phyloP scores from a whole-genome alignment of 2,329 filamentous ascomycete species.

The Beauveria sp. region DNA sequence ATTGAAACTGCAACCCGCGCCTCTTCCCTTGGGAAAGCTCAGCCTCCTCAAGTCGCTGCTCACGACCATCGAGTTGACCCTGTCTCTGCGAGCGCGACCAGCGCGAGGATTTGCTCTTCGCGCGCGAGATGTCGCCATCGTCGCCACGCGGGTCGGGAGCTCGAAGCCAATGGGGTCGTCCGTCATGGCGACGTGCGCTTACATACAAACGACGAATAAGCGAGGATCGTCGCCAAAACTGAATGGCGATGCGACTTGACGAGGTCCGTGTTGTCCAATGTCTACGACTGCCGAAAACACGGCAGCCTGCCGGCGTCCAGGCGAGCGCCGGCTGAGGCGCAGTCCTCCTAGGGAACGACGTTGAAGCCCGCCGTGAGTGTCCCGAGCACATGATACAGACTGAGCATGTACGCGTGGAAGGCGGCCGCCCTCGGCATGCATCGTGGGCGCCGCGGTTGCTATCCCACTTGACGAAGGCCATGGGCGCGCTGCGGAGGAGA shows the following conservation, averaged over 20 bases:
- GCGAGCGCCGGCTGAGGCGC: slow-evolving; percentile 55
- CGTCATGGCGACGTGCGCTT: slow-evolving; percentile 61
- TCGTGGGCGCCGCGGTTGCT: slow-evolving; percentile 60
- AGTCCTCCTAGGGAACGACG: slow-evolving; percentile 57
- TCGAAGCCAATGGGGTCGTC: slow-evolving; percentile 60
- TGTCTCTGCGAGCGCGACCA: slow-evolving; percentile 43
- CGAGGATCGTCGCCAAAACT: slow-evolving; percentile 56
- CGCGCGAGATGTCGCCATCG: slow-evolving; percentile 35
- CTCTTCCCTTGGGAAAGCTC: slow-evolving; percentile 46
- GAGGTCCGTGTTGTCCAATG: slow-evolving; percentile 57
- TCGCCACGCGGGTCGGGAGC: slow-evolving; percentile 40
- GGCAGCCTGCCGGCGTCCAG: slow-evolving; percentile 57
- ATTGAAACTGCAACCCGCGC: neutral
- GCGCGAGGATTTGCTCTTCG: slow-evolving; percentile 45
- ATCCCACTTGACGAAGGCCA: slow-evolving; percentile 60
- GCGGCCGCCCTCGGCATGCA: slow-evolving; percentile 42
- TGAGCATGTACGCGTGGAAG: slow-evolving; percentile 54
- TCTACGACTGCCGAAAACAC: slow-evolving; percentile 60
- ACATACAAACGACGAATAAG: slow-evolving; percentile 53
- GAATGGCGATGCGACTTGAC: slow-evolving; percentile 52
- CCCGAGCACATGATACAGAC: slow-evolving; percentile 54
- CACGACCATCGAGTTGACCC: slow-evolving; percentile 53
- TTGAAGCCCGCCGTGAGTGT: slow-evolving; percentile 52
- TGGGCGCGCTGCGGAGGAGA: slow-evolving; percentile 44
- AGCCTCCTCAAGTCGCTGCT: slow-evolving; percentile 52